Conservation (phyloP, 345 rosid genomes). For the Rhodamnia rubescens region DNA sequence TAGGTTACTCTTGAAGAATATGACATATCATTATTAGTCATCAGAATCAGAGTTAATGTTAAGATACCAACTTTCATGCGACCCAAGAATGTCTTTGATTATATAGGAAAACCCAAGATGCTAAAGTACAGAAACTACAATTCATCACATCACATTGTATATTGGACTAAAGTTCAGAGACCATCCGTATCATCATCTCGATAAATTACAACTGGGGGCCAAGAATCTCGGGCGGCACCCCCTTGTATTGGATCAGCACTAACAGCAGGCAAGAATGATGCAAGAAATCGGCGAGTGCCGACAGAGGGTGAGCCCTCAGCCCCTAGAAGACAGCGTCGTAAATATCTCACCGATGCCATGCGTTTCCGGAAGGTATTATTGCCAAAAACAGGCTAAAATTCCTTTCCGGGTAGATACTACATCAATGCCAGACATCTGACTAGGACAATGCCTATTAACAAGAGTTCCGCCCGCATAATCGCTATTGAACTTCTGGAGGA, state of each 20-base stretch:
- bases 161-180: too few species aligned
- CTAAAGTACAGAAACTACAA: not conserved
- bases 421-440: not conserved
- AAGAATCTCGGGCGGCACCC: not conserved
- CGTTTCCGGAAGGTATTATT: not conserved
- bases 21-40: not conserved
- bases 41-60: not conserved
- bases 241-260: not conserved
- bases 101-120: not conserved
- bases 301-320: not conserved
- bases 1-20: not conserved
- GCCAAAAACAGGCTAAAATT: not conserved
- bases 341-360: not conserved
- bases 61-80: not conserved
- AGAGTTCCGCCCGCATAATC: not conserved
- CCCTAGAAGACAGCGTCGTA: not conserved
- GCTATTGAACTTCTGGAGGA: conserved; percentile 12
- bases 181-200: too few species aligned
- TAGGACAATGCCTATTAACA: not conserved
- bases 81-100: not conserved
- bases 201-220: not conserved
- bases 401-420: not conserved
- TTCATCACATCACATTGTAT: not conserved
- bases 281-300: not conserved
- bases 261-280: not conserved